These are phyloP conservation scores for Curvularia eragrostidis DNA, from an alignment of 2,329 filamentous ascomycete species.

Conservation along the genomic window DNA sequence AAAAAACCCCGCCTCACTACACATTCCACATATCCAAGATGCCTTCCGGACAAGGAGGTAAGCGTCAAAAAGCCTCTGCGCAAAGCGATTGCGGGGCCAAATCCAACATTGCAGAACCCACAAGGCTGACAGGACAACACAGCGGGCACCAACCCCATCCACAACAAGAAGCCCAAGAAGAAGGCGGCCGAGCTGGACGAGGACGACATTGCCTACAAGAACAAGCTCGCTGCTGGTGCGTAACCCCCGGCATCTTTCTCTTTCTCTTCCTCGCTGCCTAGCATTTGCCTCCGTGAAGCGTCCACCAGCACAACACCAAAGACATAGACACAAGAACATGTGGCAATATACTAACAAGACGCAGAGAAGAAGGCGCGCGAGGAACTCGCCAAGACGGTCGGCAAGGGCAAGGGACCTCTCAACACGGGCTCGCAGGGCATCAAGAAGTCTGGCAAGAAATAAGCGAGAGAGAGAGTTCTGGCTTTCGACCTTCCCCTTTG, in stretches of 20 bases:
- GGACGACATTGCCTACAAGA: conserved; percentile 80
- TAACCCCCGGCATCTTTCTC: conserved; percentile 19
- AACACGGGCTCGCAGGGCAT: conserved; percentile 86
- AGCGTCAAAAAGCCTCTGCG: conserved; percentile 23
- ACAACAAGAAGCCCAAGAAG: conserved; percentile 81
- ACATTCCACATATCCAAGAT: conserved; percentile 44
- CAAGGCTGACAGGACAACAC: conserved; percentile 31
- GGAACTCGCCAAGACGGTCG: conserved; percentile 77
- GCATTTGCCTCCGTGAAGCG: background rate
- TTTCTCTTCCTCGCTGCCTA: background rate
- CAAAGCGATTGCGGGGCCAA: no score
- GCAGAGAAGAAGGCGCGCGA: conserved; percentile 64
- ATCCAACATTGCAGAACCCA: no score
- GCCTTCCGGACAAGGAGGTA: conserved; percentile 60
- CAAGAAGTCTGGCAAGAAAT: conserved; percentile 99
- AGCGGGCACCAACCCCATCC: conserved; percentile 62
- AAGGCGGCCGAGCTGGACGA: conserved; percentile 82
- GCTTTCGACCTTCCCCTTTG: background rate
- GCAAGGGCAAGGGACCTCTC: conserved; percentile 82
- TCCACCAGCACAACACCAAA: background rate
- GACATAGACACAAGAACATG: background rate
- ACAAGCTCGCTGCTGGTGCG: conserved; percentile 85
- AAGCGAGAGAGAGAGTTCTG: no score
- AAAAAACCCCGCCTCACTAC: background rate
- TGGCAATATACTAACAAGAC: conserved; percentile 5